Evolutionary conservation across 1,284 basidiomycete genomes (phyloP).

Genomic region (Leccinum ambiguum): DNA sequence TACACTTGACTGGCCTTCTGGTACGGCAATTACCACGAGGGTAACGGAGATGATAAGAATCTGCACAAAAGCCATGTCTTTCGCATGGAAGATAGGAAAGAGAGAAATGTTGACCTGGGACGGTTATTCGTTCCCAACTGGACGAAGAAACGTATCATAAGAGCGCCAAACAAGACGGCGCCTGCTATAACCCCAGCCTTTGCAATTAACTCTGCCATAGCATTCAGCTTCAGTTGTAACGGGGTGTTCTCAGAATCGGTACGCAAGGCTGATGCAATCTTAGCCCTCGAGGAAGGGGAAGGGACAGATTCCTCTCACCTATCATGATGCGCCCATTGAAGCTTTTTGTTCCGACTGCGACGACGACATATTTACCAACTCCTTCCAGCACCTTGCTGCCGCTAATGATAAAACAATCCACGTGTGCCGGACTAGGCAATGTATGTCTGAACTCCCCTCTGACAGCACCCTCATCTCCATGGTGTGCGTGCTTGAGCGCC

Average conservation of each 20-base stretch:
- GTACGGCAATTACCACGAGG: constrained; percentile 94
- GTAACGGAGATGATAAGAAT: constrained; percentile 91
- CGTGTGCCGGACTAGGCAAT: constrained; percentile 47
- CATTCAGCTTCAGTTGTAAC: constrained; percentile 91
- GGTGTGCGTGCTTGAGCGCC: constrained; percentile 36
- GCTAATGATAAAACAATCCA: constrained; percentile 91
- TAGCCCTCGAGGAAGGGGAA: constrained; percentile 12
- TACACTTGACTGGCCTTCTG: constrained; percentile 65
- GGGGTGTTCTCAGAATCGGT: constrained; percentile 87
- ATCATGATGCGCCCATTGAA: constrained; percentile 98
- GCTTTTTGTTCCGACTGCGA: constrained; percentile 87
- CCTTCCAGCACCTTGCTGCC: constrained; percentile 97
- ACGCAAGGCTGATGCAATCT: constrained; percentile 59
- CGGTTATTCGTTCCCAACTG: constrained; percentile 58
- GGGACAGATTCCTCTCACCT: constrained; percentile 50
- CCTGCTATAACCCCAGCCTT: constrained; percentile 87
- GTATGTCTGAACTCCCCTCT: constrained; percentile 22
- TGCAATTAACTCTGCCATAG: constrained; percentile 91
- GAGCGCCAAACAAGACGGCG: constrained; percentile 75
- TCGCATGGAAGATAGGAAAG: neutral
- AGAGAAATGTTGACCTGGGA: constrained; percentile 17
- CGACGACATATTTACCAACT: constrained; percentile 90
- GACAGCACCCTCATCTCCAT: constrained; percentile 26
- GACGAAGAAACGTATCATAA: constrained; percentile 96
- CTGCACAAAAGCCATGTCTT: too few species aligned